These are phyloP conservation scores for Echites panduratus DNA, from an alignment of 257 asterid genomes.

Conservation along the genomic window DNA sequence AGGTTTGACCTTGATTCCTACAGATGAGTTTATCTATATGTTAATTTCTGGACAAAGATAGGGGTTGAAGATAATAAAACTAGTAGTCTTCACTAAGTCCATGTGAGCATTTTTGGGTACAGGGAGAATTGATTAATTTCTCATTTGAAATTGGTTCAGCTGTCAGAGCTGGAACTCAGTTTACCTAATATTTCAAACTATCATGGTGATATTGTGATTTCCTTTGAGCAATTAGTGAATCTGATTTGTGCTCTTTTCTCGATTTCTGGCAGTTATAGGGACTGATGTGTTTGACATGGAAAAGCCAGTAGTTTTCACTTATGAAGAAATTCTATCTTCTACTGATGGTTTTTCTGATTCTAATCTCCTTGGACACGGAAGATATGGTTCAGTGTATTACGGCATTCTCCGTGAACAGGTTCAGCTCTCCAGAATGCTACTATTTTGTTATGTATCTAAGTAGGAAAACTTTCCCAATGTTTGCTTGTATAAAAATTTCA, in stretches of 20 bases:
- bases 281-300: conserved; percentile 83
- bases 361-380: conserved; percentile 88
- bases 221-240: conserved; percentile 2
- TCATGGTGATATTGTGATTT: neutral
- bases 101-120: neutral
- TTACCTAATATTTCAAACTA: neutral
- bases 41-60: neutral
- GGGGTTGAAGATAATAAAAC: neutral
- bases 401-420: conserved; percentile 92
- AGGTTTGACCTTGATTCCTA: conserved; percentile 37
- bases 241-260: conserved; percentile 2
- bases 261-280: conserved; percentile 63
- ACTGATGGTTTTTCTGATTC: conserved; percentile 86
- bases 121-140: neutral
- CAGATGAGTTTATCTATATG: neutral
- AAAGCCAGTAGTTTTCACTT: conserved; percentile 71
- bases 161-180: neutral
- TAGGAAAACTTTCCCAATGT: conserved; percentile 11
- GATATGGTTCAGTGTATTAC: conserved; percentile 86
- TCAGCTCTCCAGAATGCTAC: conserved; percentile 8
- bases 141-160: neutral
- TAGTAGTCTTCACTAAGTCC: neutral
- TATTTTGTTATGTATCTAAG: neutral
- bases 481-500: conserved; percentile 25
- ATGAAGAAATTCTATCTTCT: conserved; percentile 59